phyloP scores from a whole-genome alignment of 2,329 filamentous ascomycete genomes.

The Reticulascus tulasneorum region DNA sequence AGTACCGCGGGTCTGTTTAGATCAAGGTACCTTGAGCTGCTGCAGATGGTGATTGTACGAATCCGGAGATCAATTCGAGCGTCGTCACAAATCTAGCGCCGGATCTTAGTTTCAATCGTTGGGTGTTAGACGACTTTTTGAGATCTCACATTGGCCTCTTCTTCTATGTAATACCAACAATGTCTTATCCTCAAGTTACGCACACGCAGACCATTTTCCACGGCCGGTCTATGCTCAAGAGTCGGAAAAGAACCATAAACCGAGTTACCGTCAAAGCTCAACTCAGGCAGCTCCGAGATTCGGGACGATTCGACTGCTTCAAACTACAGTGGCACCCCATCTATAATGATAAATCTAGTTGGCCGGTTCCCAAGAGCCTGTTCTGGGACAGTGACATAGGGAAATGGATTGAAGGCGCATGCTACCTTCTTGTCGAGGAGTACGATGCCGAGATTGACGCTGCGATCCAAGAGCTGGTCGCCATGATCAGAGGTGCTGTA shows the following conservation, averaged over 20 bases:
- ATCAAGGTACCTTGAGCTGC: no score
- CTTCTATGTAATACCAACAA: no score
- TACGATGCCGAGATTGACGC: conserved; percentile 41
- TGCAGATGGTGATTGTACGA: no score
- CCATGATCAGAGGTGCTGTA: conserved; percentile 54
- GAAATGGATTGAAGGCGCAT: conserved; percentile 61
- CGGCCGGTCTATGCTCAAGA: conserved; percentile 29
- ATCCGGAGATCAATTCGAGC: no score
- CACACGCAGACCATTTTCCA: conserved; percentile 32
- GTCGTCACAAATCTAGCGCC: no score
- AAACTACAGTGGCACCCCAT: conserved; percentile 51
- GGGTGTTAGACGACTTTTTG: no score
- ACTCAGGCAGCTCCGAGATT: conserved; percentile 47
- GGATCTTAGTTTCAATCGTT: no score
- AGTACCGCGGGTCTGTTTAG: no score
- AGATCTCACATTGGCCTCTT: no score
- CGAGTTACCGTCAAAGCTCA: conserved; percentile 44
- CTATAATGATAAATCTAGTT: conserved; percentile 45
- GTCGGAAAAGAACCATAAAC: conserved; percentile 27
- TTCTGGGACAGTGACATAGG: conserved; percentile 56
- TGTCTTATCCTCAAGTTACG: conserved; percentile 30
- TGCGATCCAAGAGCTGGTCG: conserved; percentile 52
- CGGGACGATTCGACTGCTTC: conserved; percentile 56
- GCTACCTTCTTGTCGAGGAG: conserved; percentile 45
- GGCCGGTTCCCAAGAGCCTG: conserved; percentile 54